These are phyloP conservation scores for Vairimorpha ceranae DNA, from an alignment of 371 early-diverging fungal species.

Conservation along the genomic window DNA sequence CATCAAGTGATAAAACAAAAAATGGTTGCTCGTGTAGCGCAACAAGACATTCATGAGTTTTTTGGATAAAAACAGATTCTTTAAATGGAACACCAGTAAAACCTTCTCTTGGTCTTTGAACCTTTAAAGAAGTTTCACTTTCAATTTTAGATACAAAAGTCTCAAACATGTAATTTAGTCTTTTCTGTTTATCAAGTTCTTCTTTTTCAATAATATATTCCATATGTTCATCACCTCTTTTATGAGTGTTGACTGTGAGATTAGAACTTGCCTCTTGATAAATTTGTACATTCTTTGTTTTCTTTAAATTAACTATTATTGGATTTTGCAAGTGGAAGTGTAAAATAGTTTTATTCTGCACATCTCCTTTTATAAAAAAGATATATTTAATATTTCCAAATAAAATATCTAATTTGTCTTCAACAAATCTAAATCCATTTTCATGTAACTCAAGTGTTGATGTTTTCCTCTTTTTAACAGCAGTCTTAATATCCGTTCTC, in stretches of 20 bases:
- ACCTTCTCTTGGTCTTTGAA: constrained; percentile 82
- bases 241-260: constrained; percentile 89
- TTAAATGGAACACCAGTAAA: constrained; percentile 91
- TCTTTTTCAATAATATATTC: constrained; percentile 90
- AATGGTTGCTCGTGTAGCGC: constrained; percentile 91
- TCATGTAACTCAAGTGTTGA: constrained; percentile 65
- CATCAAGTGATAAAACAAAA: constrained; percentile 78
- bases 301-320: constrained; percentile 87
- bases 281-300: constrained; percentile 89
- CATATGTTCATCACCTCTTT: constrained; percentile 75
- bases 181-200: constrained; percentile 85
- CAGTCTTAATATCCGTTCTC: constrained; percentile 78
- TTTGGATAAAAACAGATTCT: constrained; percentile 82
- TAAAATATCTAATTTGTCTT: constrained; percentile 68
- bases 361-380: constrained; percentile 93
- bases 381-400: constrained; percentile 93
- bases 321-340: constrained; percentile 90
- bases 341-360: constrained; percentile 81
- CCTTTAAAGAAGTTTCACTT: constrained; percentile 69
- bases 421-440: constrained; percentile 62
- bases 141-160: constrained; percentile 80
- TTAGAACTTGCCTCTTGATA: constrained; percentile 88
- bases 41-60: constrained; percentile 89
- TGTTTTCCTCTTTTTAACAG: constrained; percentile 71
- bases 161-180: constrained; percentile 85